These are phyloP conservation scores for Sutorius australiensis DNA, from an alignment of 768 basidiomycete genomes.

Conservation along the genomic window DNA sequence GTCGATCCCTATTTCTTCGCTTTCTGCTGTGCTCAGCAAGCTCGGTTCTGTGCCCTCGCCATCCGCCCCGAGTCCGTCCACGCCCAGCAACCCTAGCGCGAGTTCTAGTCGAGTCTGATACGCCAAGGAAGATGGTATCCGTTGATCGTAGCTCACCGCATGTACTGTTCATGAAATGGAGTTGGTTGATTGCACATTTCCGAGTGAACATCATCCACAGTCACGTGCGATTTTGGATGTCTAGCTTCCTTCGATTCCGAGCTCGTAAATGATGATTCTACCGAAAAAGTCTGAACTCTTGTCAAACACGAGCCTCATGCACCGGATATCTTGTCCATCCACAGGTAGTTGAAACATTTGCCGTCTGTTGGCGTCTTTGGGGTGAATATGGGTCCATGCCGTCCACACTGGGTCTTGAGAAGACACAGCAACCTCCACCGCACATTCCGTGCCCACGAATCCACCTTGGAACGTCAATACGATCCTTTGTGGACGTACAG, in stretches of 20 bases:
- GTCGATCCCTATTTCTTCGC: not conserved
- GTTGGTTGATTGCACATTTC: constrained; percentile 23
- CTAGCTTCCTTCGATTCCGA: constrained; percentile 37
- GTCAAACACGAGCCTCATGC: constrained; percentile 68
- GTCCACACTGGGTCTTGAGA: constrained; percentile 44
- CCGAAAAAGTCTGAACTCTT: constrained; percentile 86
- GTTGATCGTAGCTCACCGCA: constrained; percentile 12
- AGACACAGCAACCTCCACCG: constrained; percentile 39
- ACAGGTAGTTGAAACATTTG: constrained; percentile 58
- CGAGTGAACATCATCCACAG: constrained; percentile 5
- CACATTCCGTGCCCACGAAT: constrained; percentile 71
- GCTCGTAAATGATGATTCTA: constrained; percentile 69
- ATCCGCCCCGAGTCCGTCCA: not conserved
- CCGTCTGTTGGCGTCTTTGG: constrained; percentile 73
- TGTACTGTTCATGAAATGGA: constrained; percentile 23
- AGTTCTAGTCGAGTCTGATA: not conserved
- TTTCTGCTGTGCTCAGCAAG: not conserved
- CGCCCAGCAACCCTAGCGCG: not conserved
- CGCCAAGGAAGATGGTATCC: constrained; percentile 1
- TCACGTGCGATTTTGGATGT: not conserved
- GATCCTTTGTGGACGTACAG: constrained; percentile 53
- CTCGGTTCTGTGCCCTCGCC: not conserved
- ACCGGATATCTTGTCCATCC: constrained; percentile 30
- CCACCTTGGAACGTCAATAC: constrained; percentile 80
- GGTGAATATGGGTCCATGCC: constrained; percentile 55